Percentiles rank a stretch among this genome's conserved stretches.
phyloP scores from a whole-genome alignment of 768 basidiomycete species.

The Suillus alpinus region DNA sequence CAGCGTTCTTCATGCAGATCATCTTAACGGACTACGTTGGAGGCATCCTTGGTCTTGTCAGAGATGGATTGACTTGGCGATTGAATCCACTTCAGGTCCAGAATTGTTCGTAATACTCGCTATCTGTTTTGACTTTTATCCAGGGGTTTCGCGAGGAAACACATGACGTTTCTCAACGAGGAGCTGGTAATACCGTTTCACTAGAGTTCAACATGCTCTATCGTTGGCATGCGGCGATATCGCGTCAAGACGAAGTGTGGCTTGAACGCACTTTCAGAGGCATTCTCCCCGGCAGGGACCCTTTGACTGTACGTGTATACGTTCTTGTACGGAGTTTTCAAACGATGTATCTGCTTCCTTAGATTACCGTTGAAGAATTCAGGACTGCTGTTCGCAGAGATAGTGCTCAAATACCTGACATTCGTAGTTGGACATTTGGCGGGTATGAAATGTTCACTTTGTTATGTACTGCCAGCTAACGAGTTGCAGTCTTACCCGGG shows the following conservation, averaged over 20 bases:
- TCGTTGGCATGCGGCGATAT: constrained; percentile 66
- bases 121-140: not conserved
- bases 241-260: constrained; percentile 55
- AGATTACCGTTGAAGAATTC: constrained; percentile 23
- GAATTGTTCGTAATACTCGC: not conserved
- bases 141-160: constrained; percentile 49
- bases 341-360: not conserved
- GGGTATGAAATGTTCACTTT: constrained; percentile 29
- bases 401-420: constrained; percentile 10
- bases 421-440: constrained; percentile 54
- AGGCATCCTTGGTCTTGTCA: constrained; percentile 65
- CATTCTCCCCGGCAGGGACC: constrained; percentile 41
- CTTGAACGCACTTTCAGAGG: constrained; percentile 43
- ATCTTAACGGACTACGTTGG: constrained; percentile 75
- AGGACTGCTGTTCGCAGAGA: constrained; percentile 13
- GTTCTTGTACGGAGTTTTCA: not conserved
- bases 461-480: not conserved
- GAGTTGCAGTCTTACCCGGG: constrained; percentile 44
- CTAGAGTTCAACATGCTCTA: constrained; percentile 68
- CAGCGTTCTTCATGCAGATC: constrained; percentile 67
- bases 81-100: constrained; percentile 63
- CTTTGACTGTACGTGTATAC: constrained; percentile 32
- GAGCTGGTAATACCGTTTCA: constrained; percentile 74
- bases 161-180: constrained; percentile 57
- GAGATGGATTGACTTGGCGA: constrained; percentile 63